Conservation (phyloP, 2,329 filamentous ascomycete species). For the Neofusicoccum sp. region DNA sequence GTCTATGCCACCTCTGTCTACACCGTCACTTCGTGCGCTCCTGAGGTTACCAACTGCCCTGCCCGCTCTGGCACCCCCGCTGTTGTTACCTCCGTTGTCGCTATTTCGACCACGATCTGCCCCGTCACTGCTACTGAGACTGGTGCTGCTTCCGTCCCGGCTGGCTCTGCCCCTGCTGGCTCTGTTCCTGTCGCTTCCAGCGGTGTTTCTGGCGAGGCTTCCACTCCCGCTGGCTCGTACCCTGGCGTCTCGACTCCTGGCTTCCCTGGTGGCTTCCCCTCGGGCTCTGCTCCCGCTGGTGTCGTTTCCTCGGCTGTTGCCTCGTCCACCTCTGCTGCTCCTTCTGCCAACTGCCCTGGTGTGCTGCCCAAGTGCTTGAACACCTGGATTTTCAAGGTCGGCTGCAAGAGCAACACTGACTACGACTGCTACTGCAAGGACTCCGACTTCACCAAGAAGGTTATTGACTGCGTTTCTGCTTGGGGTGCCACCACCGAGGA, state of each 20-base stretch:
- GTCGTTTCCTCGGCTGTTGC: slow-evolving; percentile 19
- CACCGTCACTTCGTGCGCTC: slow-evolving; percentile 27
- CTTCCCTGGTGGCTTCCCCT: slow-evolving; percentile 2
- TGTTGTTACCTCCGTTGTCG: slow-evolving; percentile 13
- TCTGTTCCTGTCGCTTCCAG: slow-evolving; percentile 13
- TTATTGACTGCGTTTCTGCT: slow-evolving; percentile 80
- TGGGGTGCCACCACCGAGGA: slow-evolving; percentile 69
- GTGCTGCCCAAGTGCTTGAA: slow-evolving; percentile 88
- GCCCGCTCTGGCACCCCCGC: slow-evolving; percentile 24
- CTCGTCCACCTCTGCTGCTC: slow-evolving; percentile 24
- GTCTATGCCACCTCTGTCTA: slow-evolving; percentile 19
- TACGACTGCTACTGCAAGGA: slow-evolving; percentile 84
- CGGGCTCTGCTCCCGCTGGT: background rate
- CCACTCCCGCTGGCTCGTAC: slow-evolving; percentile 13
- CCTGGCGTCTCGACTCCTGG: slow-evolving; percentile 23
- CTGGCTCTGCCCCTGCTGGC: slow-evolving; percentile 8
- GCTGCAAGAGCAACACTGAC: slow-evolving; percentile 85
- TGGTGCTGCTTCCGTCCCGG: slow-evolving; percentile 20
- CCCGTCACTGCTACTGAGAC: slow-evolving; percentile 13
- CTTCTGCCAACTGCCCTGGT: slow-evolving; percentile 56
- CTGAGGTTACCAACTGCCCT: slow-evolving; percentile 26
- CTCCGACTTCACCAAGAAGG: slow-evolving; percentile 71
- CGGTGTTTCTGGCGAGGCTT: slow-evolving; percentile 1
- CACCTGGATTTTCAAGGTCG: slow-evolving; percentile 75
- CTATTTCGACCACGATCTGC: slow-evolving; percentile 20